These are phyloP conservation scores for Mallotus repandus DNA, from an alignment of 441 rosid genomes.

Conservation along the genomic window DNA sequence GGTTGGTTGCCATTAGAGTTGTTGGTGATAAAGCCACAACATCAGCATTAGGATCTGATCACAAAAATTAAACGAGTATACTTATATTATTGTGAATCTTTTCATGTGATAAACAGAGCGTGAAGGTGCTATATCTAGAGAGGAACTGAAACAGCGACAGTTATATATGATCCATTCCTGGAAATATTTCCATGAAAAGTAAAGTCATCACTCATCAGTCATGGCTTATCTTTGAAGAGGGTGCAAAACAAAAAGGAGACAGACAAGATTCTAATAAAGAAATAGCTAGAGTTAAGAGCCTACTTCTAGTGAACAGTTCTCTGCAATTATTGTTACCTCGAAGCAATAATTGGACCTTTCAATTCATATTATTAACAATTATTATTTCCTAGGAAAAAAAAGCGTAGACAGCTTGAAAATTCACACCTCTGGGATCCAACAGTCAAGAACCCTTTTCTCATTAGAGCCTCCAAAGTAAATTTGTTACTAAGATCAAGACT, in stretches of 20 bases:
- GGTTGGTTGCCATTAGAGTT: constrained; percentile 51
- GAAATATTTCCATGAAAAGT: neutral
- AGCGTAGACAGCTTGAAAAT: constrained; percentile 2
- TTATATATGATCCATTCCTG: neutral
- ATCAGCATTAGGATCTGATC: constrained; percentile 48
- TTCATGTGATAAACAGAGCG: neutral
- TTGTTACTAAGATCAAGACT: neutral
- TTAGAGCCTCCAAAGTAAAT: neutral
- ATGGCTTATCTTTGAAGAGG: constrained; percentile 2
- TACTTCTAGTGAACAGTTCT: constrained; percentile 30
- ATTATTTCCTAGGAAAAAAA: neutral
- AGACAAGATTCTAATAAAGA: neutral
- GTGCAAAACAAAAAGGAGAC: constrained; percentile 8
- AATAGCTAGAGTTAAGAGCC: neutral
- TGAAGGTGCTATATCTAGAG: neutral
- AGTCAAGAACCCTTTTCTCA: neutral
- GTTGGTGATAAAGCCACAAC: constrained; percentile 50
- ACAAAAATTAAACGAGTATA: neutral
- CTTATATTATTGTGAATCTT: neutral
- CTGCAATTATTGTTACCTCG: constrained; percentile 38
- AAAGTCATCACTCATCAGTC: constrained; percentile 1
- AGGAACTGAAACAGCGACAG: neutral
- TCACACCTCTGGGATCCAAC: neutral
- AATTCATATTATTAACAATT: constrained; percentile 14
- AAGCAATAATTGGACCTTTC: constrained; percentile 42